Evolutionary conservation across 805 yeast species (phyloP).

Genomic region (Metschnikowia drakensbergensis): DNA sequence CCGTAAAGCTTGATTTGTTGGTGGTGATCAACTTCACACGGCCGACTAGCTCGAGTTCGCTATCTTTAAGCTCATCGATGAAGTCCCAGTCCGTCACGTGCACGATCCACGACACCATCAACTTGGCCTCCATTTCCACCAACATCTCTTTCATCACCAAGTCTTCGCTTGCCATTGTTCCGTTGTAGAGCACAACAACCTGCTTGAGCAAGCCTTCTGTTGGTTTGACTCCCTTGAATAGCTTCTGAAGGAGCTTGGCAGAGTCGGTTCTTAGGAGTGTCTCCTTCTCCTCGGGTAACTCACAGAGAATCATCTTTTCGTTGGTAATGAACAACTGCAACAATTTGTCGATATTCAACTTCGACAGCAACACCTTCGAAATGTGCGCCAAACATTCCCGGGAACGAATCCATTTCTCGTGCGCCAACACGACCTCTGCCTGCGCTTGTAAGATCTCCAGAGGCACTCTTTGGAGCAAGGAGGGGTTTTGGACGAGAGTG

Average conservation of each 20-base stretch:
- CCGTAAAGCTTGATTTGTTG: slow-evolving; percentile 42
- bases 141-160: slow-evolving; percentile 55
- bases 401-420: slow-evolving; percentile 37
- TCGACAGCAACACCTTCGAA: slow-evolving; percentile 27
- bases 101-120: slow-evolving; percentile 61
- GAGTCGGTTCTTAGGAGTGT: slow-evolving; percentile 36
- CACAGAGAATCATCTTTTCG: slow-evolving; percentile 34
- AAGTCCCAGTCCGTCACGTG: slow-evolving; percentile 66
- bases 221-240: slow-evolving; percentile 50
- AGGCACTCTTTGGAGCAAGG: slow-evolving; percentile 40
- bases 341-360: slow-evolving; percentile 45
- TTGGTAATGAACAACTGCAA: slow-evolving; percentile 64
- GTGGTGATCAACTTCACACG: slow-evolving; percentile 45
- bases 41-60: slow-evolving; percentile 46
- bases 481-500: slow-evolving; percentile 7
- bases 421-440: slow-evolving; percentile 54
- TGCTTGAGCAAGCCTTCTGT: slow-evolving; percentile 45
- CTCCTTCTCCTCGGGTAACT: slow-evolving; percentile 20
- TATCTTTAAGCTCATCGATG: slow-evolving; percentile 35
- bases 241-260: slow-evolving; percentile 42
- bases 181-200: slow-evolving; percentile 52
- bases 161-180: slow-evolving; percentile 61
- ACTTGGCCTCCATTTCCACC: slow-evolving; percentile 51
- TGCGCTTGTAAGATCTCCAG: slow-evolving; percentile 54
- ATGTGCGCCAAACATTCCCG: slow-evolving; percentile 16